Evolutionary conservation across 345 rosid genomes (phyloP), one percentile per base, ranked within the genome.

Genomic region (Streptanthus diversifolius): DNA sequence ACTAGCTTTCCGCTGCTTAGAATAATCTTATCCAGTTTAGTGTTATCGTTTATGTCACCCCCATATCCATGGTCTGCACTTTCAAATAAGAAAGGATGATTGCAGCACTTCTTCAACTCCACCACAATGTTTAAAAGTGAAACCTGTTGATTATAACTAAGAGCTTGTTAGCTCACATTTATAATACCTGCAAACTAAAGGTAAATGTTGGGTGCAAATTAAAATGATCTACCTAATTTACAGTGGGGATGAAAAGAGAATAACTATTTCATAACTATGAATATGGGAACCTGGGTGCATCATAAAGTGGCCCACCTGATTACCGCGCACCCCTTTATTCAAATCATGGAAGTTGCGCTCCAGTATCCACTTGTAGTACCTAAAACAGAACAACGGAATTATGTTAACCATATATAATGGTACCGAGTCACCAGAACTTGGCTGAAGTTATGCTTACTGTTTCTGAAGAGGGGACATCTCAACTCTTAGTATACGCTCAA

Each of bases 11-110:
- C 99, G 61, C 99, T 95, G 82, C 99, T 95, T 77, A 86, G 80
- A 70, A 95, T 84, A 54, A 88, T 87, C 76, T 96, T 95, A 84
- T 95, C 98, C 80, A 95, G 79, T 79, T 92, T 95, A 79, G 88
- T 83, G 72, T 68, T 82, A 77, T 92, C 95, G 63, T 88, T 79
- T 54, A 77, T 51, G 76, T 82, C 72, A 80, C 98, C 98, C 58
- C 99, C 98, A 82, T 95, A 95, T 72, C 99, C 99, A 83, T 95
- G 97, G 81, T 95, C 99, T 8, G 99, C 99, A 81, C 98, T 95
- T 86, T 95, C 99, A 83, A 95, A 95, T 74, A 95, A 83, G 84
- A 95, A 95, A 32, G 99, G 99, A 68, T 95, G 99, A 68, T 95
- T 95, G 85, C 98, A 95, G 80, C 99, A 95, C 75, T 95, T 95